Evolutionary conservation across 108 stramenopile genomes (phyloP), one percentile per base, ranked within the genome.

Genomic region (Schizochytrium sp.): DNA sequence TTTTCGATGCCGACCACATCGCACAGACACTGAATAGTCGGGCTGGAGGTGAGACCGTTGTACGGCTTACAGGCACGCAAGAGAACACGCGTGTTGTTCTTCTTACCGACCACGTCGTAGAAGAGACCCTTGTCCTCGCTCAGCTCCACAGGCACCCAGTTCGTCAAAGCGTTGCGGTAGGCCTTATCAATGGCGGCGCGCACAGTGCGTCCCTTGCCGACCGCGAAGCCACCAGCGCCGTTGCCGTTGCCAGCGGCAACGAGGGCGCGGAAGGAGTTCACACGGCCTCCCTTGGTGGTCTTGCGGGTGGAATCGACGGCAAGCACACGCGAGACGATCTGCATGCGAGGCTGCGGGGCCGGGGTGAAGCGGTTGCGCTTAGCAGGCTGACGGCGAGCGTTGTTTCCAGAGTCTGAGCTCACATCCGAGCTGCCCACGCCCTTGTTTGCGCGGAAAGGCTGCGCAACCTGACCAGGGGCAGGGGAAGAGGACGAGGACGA

Each of bases 181-280:
- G 97, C 97, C 47, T 95, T 91, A 42, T 91, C 90, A 8, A 96
- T 92, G 44, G 98, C 97, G 47, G 95, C 96, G 47, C 94, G 91
- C 41, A 97, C 95, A n/a, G 93, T 95, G 72, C 92, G 89, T 44
- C 96, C 96, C 90, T 99, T 98, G 44, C 97, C 98, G 19, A 97
- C 90, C 44, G 97, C 98, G 92, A 97, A 98, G 7, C 98, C 98
- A 10, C 94, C 98, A 89, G 96, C 96, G n/a, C 98, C 98, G 57
- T 96, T 95, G 3, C 93, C 89, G 89, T 99, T 99, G 10, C 98
- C 98, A 56, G 97, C 97, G 56, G 97, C 92, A 7, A 98, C 95
- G 60, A 99, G 91, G 38, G 96, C 95, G 49, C 98, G 95, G 90
- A 95, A 97, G 55, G 95, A 93, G 53, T 95, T 94, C 46, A 96